Percentiles rank a stretch among this genome's conserved stretches.
Evolutionary conservation across 2,329 filamentous ascomycete genomes (phyloP).

Genomic region (Neonectria punicea): DNA sequence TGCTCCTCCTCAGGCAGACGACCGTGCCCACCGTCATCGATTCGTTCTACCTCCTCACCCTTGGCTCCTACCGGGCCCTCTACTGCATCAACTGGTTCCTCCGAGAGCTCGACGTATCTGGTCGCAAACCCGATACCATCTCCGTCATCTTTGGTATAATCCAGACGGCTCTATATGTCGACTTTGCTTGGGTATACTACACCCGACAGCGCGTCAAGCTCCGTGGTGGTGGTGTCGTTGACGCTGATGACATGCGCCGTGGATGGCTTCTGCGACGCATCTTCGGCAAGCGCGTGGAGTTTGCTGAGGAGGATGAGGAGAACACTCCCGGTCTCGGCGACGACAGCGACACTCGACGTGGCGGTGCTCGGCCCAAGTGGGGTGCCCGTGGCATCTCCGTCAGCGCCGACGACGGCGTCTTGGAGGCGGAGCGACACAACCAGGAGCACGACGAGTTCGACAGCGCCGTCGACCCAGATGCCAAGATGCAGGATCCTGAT

Average conservation of each 20-base stretch:
- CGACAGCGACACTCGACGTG: slow-evolving; percentile 42
- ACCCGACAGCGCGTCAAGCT: slow-evolving; percentile 94
- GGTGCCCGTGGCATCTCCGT: slow-evolving; percentile 73
- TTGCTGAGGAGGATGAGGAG: slow-evolving; percentile 71
- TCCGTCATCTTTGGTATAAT: slow-evolving; percentile 87
- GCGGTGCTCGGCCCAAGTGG: slow-evolving; percentile 64
- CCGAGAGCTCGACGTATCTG: slow-evolving; percentile 69
- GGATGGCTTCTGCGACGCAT: slow-evolving; percentile 86
- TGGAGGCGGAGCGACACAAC: slow-evolving; percentile 60
- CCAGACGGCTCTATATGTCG: slow-evolving; percentile 89
- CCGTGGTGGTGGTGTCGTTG: slow-evolving; percentile 84
- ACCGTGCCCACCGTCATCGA: slow-evolving; percentile 95
- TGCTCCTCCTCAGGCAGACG: slow-evolving; percentile 92
- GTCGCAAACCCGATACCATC: slow-evolving; percentile 72
- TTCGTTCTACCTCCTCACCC: slow-evolving; percentile 90
- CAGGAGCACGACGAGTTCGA: slow-evolving; percentile 59
- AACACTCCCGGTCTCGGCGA: slow-evolving; percentile 60
- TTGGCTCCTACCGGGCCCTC: slow-evolving; percentile 87
- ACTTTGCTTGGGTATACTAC: slow-evolving; percentile 98
- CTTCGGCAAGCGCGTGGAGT: slow-evolving; percentile 69
- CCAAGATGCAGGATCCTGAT: slow-evolving; percentile 74
- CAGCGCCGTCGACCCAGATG: slow-evolving; percentile 66
- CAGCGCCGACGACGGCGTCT: slow-evolving; percentile 70
- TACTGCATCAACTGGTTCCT: slow-evolving; percentile 94
- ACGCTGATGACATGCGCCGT: slow-evolving; percentile 86